These are phyloP conservation scores for Lentinula guzmanii DNA, from an alignment of 768 basidiomycete genomes.

Conservation along the genomic window DNA sequence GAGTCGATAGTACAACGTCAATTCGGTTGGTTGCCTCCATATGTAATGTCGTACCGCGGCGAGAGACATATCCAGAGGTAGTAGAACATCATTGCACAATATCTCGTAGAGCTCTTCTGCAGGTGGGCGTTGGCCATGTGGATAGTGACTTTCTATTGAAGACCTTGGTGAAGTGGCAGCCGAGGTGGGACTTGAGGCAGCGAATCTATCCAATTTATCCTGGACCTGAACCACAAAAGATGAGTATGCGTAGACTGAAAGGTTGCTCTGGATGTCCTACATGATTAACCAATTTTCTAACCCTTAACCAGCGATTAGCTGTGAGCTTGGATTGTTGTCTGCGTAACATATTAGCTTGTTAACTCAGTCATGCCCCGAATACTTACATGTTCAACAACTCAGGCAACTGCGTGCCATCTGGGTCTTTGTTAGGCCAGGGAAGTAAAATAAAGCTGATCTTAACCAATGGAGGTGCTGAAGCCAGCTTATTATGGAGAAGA, in stretches of 20 bases:
- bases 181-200: conserved; percentile 11
- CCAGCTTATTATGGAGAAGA: conserved; percentile 61
- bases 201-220: conserved; percentile 71
- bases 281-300: conserved; percentile 79
- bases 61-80: conserved; percentile 85
- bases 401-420: conserved; percentile 56
- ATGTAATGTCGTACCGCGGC: conserved; percentile 87
- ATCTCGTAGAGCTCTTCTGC: conserved; percentile 81
- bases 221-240: conserved; percentile 50
- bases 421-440: conserved; percentile 62
- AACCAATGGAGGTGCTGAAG: conserved; percentile 40
- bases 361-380: neutral
- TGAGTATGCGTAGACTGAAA: neutral
- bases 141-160: conserved; percentile 27
- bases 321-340: conserved; percentile 82
- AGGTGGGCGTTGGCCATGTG: conserved; percentile 20
- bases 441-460: conserved; percentile 90
- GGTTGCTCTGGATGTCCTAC: conserved; percentile 36
- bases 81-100: conserved; percentile 76
- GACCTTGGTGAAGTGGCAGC: conserved; percentile 27
- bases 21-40: conserved; percentile 72
- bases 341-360: neutral
- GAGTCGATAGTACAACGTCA: conserved; percentile 72
- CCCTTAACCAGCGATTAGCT: conserved; percentile 78
- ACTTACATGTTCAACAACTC: conserved; percentile 84